Evolutionary conservation across 768 basidiomycete species (phyloP), one percentile per base, ranked within the genome.

Genomic region (Podaxis carcinomalis): DNA sequence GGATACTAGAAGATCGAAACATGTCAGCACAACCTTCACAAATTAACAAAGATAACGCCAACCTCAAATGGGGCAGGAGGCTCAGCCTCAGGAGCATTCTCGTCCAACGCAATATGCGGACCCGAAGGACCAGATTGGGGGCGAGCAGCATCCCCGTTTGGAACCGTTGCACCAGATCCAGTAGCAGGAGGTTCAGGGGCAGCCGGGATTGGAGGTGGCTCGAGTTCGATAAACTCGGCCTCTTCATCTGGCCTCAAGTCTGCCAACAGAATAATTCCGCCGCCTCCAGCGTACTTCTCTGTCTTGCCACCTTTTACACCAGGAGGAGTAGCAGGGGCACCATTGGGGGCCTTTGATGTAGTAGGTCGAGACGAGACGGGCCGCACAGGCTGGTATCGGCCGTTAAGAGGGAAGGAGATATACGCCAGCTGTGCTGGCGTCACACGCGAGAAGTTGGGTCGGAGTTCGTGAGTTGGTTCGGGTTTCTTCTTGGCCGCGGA

Each of bases 381-480:
- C 37, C 96, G 86, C 14, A 98, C 90, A 23, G 97, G 97, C 64
- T 90, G 87, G 73, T 93, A 99, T 52, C 94, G 86, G 28, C 86
- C 80, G 37, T 88, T 86, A 10, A 77, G 63, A 0, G 93, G 87
- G 83, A 98, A 96, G 51, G 84, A 81, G 68, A 98, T 84, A 73
- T 90, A 85, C n/a, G 84, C 76, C 27, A 96, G 77, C 71, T 99
- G 97, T 0, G 88, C 85, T 19, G 95, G 92, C 2, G 91, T 93
- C 21, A 98, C 95, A 52, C 97, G 88, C 19, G 93, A 90, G 70
- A 98, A 89, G 78, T 99, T 99, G 21, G 85, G 77, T 10, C 92
- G 77, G 61, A 76, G 81, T 75, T 97, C 93, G 11, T 79, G 89
- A 2, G 82, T 74, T 1, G 92, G 87, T 69, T 99, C 97, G 14